Conservation (phyloP, 176 grass and related monocot genomes). For the Calamus simplicifolius region DNA sequence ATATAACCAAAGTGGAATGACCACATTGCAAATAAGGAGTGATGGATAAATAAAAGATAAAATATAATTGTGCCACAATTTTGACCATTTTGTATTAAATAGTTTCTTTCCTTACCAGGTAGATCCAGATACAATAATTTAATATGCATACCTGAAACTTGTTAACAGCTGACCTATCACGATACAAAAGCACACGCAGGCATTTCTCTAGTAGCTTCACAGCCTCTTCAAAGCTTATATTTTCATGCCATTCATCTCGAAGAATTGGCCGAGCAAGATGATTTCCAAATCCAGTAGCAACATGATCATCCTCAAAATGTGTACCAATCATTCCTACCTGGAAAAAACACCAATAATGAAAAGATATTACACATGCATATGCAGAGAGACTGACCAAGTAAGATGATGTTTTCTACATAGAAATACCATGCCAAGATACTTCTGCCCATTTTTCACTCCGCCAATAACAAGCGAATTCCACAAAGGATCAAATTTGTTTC, state of each 20-base stretch:
- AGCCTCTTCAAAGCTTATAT: slow-evolving; percentile 97
- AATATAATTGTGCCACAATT: too few species aligned
- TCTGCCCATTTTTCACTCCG: slow-evolving; percentile 92
- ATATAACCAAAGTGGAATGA: too few species aligned
- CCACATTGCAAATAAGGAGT: too few species aligned
- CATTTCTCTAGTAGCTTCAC: slow-evolving; percentile 98
- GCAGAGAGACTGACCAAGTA: too few species aligned
- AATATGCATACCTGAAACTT: slow-evolving; percentile 73
- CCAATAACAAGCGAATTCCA: slow-evolving; percentile 94
- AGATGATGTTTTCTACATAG: too few species aligned
- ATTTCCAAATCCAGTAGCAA: slow-evolving; percentile 96
- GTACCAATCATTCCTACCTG: slow-evolving; percentile 99
- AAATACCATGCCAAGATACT: slow-evolving; percentile 94
- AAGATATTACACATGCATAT: too few species aligned
- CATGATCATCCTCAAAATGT: slow-evolving; percentile 90
- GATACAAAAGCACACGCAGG: slow-evolving; percentile 86
- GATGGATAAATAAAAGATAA: too few species aligned
- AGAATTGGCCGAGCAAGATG: slow-evolving; percentile 90
- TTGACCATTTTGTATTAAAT: too few species aligned
- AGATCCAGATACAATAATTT: too few species aligned
- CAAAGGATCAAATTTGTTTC: slow-evolving; percentile 96
- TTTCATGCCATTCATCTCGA: slow-evolving; percentile 82
- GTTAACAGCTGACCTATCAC: slow-evolving; percentile 91
- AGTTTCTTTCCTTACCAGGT: too few species aligned
- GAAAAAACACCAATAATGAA: slow-evolving; percentile 4